Percentiles rank a stretch among this genome's conserved stretches.
phyloP scores from a whole-genome alignment of 371 early-diverging fungal species.

The Fennellomyces sp. region DNA sequence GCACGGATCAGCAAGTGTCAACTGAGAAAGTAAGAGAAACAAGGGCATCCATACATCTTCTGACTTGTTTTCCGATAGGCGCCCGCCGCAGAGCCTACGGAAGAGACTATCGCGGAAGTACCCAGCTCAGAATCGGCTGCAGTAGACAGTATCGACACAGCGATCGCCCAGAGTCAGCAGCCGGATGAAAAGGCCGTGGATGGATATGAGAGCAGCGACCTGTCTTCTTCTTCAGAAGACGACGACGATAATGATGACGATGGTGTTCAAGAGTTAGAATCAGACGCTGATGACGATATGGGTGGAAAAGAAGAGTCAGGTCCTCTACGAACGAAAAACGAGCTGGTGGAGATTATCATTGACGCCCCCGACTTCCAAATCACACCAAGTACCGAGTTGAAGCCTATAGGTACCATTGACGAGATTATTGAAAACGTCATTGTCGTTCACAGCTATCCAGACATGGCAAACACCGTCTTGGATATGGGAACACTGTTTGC shows the following conservation, averaged over 20 bases:
- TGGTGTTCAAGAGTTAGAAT: background rate
- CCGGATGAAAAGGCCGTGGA: background rate
- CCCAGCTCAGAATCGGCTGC: background rate
- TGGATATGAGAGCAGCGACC: constrained; percentile 13
- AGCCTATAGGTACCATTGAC: constrained; percentile 68
- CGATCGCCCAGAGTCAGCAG: background rate
- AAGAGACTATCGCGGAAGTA: no score
- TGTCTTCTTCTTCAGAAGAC: background rate
- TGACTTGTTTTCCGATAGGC: no score
- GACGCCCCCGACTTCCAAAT: constrained; percentile 66
- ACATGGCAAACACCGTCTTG: constrained; percentile 62
- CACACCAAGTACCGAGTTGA: constrained; percentile 54
- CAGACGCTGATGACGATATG: background rate
- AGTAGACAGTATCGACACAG: constrained; percentile 1
- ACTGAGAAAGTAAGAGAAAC: no score
- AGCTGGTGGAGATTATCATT: constrained; percentile 56
- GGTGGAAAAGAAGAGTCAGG: background rate
- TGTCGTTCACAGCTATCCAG: constrained; percentile 62
- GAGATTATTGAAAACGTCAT: constrained; percentile 78
- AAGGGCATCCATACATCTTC: no score
- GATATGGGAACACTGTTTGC: constrained; percentile 83
- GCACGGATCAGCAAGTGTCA: no score
- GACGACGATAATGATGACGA: background rate
- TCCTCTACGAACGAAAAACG: constrained; percentile 54
- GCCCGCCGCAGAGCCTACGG: no score